These are phyloP conservation scores for Closterium sp. DNA, from an alignment of 139 green algal genomes.

Conservation along the genomic window DNA sequence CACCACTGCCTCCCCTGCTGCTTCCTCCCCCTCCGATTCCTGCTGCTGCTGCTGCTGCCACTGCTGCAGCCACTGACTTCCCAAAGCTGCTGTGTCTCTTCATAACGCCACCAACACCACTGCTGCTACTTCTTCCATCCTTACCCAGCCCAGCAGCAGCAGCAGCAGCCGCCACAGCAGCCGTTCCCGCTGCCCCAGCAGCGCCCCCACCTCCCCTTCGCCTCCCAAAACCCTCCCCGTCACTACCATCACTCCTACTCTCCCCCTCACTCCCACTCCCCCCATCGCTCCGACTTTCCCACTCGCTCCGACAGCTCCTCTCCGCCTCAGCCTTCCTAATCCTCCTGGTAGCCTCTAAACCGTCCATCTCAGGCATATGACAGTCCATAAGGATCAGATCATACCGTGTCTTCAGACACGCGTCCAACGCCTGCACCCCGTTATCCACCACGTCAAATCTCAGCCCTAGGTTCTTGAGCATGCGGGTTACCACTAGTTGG, in stretches of 20 bases:
- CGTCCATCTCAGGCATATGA: constrained; percentile 1
- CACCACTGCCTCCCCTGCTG: background rate
- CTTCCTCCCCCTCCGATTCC: no score
- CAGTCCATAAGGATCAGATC: constrained; percentile 39
- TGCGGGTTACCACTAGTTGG: constrained; percentile 31
- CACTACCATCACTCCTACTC: background rate
- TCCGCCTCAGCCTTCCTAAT: background rate
- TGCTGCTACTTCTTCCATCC: background rate
- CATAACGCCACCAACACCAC: background rate
- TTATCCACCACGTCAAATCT: constrained; percentile 36
- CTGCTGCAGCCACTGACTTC: background rate
- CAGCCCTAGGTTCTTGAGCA: constrained; percentile 28
- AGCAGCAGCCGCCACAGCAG: background rate
- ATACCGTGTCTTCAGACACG: constrained; percentile 9
- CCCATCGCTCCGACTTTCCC: background rate
- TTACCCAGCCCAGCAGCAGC: background rate
- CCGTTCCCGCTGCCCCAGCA: background rate
- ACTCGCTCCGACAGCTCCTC: background rate
- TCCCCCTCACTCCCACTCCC: background rate
- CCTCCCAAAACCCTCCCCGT: background rate
- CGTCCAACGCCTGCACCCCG: constrained; percentile 23
- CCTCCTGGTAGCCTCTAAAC: background rate
- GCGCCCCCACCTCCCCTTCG: background rate
- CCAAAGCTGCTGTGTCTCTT: background rate
- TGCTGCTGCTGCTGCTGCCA: no score